Evolutionary conservation across 75 land plant species (phyloP).

Genomic region (Cunninghamia lanceolata): DNA sequence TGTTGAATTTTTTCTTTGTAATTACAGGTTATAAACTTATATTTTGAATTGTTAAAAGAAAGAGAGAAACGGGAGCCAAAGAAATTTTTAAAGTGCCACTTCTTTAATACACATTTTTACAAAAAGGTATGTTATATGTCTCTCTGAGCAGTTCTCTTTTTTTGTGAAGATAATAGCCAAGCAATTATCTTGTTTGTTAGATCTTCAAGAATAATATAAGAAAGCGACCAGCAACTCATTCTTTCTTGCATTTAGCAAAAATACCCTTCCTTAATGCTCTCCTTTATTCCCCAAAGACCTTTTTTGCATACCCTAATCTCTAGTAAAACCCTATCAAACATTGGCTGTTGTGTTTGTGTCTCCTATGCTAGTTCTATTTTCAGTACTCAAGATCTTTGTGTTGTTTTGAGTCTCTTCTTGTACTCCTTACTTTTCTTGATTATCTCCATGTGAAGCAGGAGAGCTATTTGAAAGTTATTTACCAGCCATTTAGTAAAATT

Average conservation of each 20-base stretch:
- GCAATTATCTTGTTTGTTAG: background rate
- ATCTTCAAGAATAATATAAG: background rate
- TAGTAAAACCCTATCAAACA: background rate
- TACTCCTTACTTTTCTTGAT: background rate
- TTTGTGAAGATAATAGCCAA: background rate
- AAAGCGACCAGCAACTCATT: background rate
- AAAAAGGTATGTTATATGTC: constrained; percentile 68
- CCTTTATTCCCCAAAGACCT: background rate
- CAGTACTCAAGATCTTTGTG: background rate
- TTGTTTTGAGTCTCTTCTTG: background rate
- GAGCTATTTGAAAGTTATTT: background rate
- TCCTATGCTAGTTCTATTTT: background rate
- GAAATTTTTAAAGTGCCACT: constrained; percentile 84
- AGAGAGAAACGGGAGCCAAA: constrained; percentile 82
- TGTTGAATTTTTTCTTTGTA: constrained; percentile 8
- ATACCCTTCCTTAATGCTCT: background rate
- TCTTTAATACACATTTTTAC: constrained; percentile 95
- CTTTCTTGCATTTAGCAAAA: background rate
- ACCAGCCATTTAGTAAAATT: background rate
- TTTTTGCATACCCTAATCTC: background rate
- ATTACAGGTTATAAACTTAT: constrained; percentile 89
- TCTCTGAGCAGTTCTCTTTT: background rate
- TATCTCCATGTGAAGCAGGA: background rate
- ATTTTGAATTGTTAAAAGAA: constrained; percentile 90
- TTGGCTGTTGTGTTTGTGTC: background rate